Evolutionary conservation across 495 filamentous ascomycete genomes (phyloP).

Genomic region (Tuber melanosporum): DNA sequence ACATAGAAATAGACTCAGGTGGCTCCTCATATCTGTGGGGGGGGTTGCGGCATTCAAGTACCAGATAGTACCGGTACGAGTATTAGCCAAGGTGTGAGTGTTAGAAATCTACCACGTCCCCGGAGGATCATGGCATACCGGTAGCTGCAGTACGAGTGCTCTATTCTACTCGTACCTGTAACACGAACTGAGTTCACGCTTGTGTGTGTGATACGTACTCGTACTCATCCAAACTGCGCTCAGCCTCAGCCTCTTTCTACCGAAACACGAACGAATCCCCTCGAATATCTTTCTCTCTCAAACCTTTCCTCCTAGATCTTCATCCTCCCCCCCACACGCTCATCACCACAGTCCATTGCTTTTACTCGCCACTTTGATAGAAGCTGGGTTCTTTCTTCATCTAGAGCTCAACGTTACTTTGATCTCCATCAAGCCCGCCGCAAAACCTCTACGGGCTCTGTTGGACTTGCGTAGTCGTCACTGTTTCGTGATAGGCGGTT

Average conservation of each 20-base stretch:
- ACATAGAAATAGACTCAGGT: background rate
- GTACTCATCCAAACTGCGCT: background rate
- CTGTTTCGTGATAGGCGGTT: conserved; percentile 18
- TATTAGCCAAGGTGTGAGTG: background rate
- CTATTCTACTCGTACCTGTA: background rate
- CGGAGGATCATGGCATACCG: background rate
- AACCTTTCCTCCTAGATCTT: background rate
- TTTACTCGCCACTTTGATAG: conserved; percentile 25
- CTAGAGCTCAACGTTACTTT: conserved; percentile 3
- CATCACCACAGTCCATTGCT: conserved; percentile 25
- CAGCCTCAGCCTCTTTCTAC: conserved; percentile 2
- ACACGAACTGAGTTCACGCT: background rate
- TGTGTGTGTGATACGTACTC: background rate
- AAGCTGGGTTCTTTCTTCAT: conserved; percentile 14
- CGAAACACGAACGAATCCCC: background rate
- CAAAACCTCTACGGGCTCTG: conserved; percentile 14
- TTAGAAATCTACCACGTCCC: background rate
- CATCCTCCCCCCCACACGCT: conserved; percentile 4
- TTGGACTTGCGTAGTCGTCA: conserved; percentile 9
- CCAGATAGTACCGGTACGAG: background rate
- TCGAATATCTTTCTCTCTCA: background rate
- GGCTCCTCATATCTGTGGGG: background rate
- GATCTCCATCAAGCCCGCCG: conserved; percentile 2
- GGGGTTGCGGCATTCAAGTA: background rate
- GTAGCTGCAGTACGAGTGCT: background rate